Conservation (phyloP, 2,329 filamentous ascomycete genomes). For the Sporothrix variecibatus region DNA sequence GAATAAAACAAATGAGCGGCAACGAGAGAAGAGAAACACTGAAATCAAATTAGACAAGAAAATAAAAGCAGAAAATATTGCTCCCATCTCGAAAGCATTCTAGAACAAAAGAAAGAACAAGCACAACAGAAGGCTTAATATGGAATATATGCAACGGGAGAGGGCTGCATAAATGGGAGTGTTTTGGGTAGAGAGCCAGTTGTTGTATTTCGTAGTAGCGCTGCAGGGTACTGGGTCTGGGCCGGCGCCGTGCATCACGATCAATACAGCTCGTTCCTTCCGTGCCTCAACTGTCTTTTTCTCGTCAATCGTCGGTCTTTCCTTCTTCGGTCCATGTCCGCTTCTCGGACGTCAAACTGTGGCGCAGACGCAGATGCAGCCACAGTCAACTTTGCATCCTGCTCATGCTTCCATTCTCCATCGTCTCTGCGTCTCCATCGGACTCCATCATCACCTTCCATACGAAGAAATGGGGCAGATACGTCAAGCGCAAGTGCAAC, state of each 20-base stretch:
- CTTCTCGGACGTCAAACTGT: not conserved
- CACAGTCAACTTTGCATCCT: not conserved
- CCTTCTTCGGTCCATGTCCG: not conserved
- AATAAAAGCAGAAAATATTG: not conserved
- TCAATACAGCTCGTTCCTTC: not conserved
- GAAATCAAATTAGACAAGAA: not conserved
- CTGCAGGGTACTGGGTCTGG: not conserved
- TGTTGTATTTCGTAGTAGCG: not conserved
- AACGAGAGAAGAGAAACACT: not conserved
- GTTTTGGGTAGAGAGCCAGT: conserved; percentile 2
- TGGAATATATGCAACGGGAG: not conserved
- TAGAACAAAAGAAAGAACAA: not conserved
- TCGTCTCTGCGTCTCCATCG: not conserved
- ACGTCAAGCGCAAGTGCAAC: not conserved
- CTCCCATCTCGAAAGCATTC: not conserved
- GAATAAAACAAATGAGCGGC: not conserved
- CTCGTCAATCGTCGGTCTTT: not conserved
- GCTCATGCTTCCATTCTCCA: not conserved
- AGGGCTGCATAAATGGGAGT: not conserved
- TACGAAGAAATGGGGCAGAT: not conserved
- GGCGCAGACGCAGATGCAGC: not conserved
- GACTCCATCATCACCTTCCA: not conserved
- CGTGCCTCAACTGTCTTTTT: not conserved
- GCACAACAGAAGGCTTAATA: not conserved
- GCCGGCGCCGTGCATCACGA: conserved; percentile 5